These are phyloP conservation scores for Leishmania guyanensis DNA, from an alignment of 208 protist species.

Conservation along the genomic window DNA sequence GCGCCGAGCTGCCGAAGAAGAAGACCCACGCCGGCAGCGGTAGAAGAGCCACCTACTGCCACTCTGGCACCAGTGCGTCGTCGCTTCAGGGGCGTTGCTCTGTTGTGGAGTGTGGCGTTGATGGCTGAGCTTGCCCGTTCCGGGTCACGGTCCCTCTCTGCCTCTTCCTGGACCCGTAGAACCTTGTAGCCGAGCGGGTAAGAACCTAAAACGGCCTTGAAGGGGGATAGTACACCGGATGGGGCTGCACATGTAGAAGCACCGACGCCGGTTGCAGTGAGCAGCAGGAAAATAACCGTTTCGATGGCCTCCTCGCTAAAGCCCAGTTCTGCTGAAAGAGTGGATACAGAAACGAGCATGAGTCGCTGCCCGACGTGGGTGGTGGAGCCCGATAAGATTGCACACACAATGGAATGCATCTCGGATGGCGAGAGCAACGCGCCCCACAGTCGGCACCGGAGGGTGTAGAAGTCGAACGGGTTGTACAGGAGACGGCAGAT, in stretches of 20 bases:
- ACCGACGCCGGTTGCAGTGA: constrained; percentile 8
- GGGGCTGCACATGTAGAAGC: too few species aligned
- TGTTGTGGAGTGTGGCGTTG: not conserved
- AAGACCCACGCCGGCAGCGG: constrained; percentile 36
- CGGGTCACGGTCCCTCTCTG: not conserved
- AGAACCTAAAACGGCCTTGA: constrained; percentile 49
- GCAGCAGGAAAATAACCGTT: constrained; percentile 79
- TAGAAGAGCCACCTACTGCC: not conserved
- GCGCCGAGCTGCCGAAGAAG: constrained; percentile 69
- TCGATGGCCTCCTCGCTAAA: constrained; percentile 76
- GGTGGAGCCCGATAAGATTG: constrained; percentile 47
- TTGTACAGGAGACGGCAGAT: constrained; percentile 89
- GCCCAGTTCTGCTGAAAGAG: constrained; percentile 62
- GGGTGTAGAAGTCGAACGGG: constrained; percentile 94
- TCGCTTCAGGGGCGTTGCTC: constrained; percentile 12
- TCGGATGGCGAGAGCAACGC: constrained; percentile 63
- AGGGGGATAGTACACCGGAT: constrained; percentile 16
- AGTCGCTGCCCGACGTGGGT: constrained; percentile 52
- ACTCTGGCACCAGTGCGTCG: constrained; percentile 7
- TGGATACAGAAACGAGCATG: constrained; percentile 55
- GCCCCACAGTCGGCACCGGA: constrained; percentile 78
- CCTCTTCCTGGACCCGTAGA: constrained; percentile 10
- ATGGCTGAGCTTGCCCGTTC: not conserved
- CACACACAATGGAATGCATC: constrained; percentile 52
- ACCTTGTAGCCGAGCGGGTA: constrained; percentile 57